These are phyloP conservation scores for Kodamaea kaohsiungensis DNA, from an alignment of 805 yeast species.

Conservation along the genomic window DNA sequence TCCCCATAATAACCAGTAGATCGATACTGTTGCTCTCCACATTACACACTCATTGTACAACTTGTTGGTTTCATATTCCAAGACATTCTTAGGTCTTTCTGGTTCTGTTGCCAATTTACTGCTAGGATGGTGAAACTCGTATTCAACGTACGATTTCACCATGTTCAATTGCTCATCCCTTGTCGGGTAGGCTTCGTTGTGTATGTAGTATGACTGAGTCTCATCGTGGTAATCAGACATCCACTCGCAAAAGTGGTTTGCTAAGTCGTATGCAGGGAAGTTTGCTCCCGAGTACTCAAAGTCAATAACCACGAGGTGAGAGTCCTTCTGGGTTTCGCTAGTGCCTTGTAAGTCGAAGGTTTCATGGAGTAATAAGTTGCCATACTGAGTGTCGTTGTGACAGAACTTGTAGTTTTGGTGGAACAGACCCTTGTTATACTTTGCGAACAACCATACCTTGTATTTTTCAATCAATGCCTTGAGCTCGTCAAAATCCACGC, in stretches of 20 bases:
- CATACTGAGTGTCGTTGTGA: constrained; percentile 97
- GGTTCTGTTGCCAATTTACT: constrained; percentile 24
- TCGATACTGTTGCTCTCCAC: constrained; percentile 82
- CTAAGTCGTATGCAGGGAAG: constrained; percentile 84
- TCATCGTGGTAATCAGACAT: constrained; percentile 87
- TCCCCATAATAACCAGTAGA: constrained; percentile 93
- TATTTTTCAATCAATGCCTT: constrained; percentile 51
- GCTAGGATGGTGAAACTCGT: constrained; percentile 42
- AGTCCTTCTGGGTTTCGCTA: constrained; percentile 27
- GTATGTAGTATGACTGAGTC: constrained; percentile 50
- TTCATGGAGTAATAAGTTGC: constrained; percentile 72
- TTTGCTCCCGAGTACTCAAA: constrained; percentile 95
- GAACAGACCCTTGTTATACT: constrained; percentile 47
- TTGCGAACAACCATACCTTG: constrained; percentile 57
- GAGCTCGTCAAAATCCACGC: constrained; percentile 52
- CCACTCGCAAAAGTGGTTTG: constrained; percentile 96
- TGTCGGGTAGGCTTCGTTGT: constrained; percentile 62
- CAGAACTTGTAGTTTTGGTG: constrained; percentile 69
- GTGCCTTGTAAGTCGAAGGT: constrained; percentile 50
- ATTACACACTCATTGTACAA: constrained; percentile 63
- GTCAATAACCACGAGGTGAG: constrained; percentile 85
- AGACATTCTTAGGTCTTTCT: constrained; percentile 10
- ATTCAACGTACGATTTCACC: constrained; percentile 75
- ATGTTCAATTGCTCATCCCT: constrained; percentile 68
- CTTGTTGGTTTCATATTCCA: constrained; percentile 43